A percentile compares a stretch with the other conserved stretches of the same genome.
Conservation (phyloP, 2,329 filamentous ascomycete genomes). For the Colletotrichum spaethianum region DNA sequence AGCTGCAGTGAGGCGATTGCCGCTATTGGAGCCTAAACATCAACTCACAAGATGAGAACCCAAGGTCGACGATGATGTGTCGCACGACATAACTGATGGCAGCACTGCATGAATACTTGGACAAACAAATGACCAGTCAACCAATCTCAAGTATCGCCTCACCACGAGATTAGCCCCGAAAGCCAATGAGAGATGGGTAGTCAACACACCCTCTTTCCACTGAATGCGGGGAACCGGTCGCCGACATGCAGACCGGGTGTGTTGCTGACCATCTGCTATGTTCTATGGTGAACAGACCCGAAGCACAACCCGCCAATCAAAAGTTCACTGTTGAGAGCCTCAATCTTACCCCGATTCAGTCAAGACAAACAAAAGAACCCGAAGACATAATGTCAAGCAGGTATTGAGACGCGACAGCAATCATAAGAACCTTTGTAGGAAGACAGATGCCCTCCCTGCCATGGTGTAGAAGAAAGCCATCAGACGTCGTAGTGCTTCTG, state of each 20-base stretch:
- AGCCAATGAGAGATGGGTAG: not conserved
- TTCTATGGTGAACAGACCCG: not conserved
- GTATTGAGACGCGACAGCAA: too few relatives aligned
- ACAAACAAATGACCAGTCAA: slow-evolving; percentile 16
- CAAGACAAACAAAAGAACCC: too few relatives aligned
- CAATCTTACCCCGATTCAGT: too few relatives aligned
- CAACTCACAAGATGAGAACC: not conserved
- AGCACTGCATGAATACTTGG: slow-evolving; percentile 23
- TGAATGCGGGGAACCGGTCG: slow-evolving; percentile 14
- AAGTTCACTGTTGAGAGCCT: too few relatives aligned
- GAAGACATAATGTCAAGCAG: too few relatives aligned
- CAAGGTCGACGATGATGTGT: not conserved
- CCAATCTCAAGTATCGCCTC: slow-evolving; percentile 10
- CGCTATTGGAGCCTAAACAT: slow-evolving; percentile 2
- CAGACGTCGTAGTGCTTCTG: too few relatives aligned
- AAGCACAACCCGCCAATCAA: not conserved
- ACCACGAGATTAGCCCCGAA: not conserved
- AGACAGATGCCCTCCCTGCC: too few relatives aligned
- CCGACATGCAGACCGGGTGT: not conserved
- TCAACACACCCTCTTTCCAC: not conserved
- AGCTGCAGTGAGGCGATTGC: too few relatives aligned
- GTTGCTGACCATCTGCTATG: not conserved
- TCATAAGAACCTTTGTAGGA: too few relatives aligned
- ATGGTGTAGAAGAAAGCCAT: too few relatives aligned
- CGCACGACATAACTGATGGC: slow-evolving; percentile 15